Evolutionary conservation across 805 yeast genomes (phyloP).

Genomic region (Debaryomyces castellii): DNA sequence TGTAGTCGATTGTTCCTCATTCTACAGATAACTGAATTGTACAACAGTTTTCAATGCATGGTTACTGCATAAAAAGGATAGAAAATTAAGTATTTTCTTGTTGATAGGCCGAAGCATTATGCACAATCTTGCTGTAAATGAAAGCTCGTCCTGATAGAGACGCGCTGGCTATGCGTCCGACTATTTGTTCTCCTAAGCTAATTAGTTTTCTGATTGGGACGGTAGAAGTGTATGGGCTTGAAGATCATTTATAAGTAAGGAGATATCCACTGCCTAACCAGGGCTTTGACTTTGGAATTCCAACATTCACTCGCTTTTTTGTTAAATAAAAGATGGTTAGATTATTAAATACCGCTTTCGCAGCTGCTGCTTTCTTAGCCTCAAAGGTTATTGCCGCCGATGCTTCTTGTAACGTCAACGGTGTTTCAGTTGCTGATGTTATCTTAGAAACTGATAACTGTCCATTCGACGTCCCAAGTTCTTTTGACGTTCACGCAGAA

Average conservation of each 20-base stretch:
- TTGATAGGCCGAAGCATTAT: background rate
- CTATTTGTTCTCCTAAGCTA: too few species aligned
- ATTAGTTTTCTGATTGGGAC: too few species aligned
- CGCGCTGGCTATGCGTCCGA: background rate
- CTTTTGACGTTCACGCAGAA: slow-evolving; percentile 21
- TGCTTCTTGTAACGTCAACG: slow-evolving; percentile 39
- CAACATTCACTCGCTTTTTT: background rate
- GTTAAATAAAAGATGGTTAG: slow-evolving; percentile 12
- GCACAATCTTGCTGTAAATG: background rate
- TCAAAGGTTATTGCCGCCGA: slow-evolving; percentile 28
- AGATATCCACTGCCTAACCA: background rate
- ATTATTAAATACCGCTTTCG: slow-evolving; percentile 8
- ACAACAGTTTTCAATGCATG: background rate
- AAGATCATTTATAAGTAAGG: background rate
- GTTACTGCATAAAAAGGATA: background rate
- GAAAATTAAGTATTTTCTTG: background rate
- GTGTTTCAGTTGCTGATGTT: slow-evolving; percentile 31
- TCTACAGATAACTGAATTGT: background rate
- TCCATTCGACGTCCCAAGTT: slow-evolving; percentile 33
- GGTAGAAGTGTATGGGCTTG: too few species aligned
- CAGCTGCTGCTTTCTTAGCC: slow-evolving; percentile 16
- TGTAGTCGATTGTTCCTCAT: background rate
- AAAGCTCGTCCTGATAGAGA: background rate
- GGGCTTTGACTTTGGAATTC: background rate
- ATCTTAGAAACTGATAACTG: slow-evolving; percentile 42